These are phyloP conservation scores for Coniella vitis DNA, from an alignment of 2,329 filamentous ascomycete species.

Conservation along the genomic window DNA sequence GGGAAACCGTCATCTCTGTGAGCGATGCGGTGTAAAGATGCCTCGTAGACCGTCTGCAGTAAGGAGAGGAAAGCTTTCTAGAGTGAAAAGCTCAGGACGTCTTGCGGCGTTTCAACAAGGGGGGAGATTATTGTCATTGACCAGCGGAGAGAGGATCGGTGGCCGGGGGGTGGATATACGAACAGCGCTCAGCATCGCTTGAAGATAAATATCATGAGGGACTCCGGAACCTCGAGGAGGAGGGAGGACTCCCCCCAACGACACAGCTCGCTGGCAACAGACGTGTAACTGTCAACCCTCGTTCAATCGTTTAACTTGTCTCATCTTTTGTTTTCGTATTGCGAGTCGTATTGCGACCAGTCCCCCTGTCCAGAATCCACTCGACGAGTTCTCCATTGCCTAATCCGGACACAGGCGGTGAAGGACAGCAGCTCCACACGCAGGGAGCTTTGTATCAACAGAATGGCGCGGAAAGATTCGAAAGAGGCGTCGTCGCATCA, in stretches of 20 bases:
- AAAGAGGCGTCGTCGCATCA: constrained; percentile 14
- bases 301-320: constrained; percentile 7
- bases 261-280: neutral
- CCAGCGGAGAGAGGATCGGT: constrained; percentile 9
- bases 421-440: constrained; percentile 15
- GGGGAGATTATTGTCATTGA: constrained; percentile 11
- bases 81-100: constrained; percentile 9
- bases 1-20: constrained; percentile 1
- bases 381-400: constrained; percentile 14
- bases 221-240: neutral
- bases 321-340: constrained; percentile 14
- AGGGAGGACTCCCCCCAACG: neutral
- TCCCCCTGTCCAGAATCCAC: constrained; percentile 14
- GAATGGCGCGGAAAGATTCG: constrained; percentile 13
- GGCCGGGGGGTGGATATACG: constrained; percentile 12
- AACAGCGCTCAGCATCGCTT: neutral
- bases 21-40: constrained; percentile 10
- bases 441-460: constrained; percentile 11
- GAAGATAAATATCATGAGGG: constrained; percentile 6
- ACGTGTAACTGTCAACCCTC: neutral
- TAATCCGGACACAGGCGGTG: constrained; percentile 15
- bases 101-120: constrained; percentile 10
- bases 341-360: constrained; percentile 13
- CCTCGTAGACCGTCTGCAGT: too few relatives aligned
- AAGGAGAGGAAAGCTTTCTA: too few relatives aligned